A percentile compares a stretch with the other conserved stretches of the same genome.
Conservation (phyloP, 2,329 filamentous ascomycete genomes). For the Fusarium verrucosum region DNA sequence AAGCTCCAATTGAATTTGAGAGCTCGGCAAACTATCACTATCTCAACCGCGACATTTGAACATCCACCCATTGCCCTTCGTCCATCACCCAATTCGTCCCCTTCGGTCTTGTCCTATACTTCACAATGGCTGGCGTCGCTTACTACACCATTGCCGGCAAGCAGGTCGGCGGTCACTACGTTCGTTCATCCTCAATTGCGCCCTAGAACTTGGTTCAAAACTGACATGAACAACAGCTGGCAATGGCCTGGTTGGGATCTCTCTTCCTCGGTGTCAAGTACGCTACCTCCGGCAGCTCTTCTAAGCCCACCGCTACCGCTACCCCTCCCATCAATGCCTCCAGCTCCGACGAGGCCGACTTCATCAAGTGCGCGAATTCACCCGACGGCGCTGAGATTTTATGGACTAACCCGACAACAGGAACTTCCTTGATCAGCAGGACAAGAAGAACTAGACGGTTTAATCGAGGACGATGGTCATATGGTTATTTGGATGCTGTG, state of each 20-base stretch:
- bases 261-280: conserved; percentile 61
- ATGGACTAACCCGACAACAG: conserved; percentile 45
- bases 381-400: background rate
- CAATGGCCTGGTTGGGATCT: conserved; percentile 64
- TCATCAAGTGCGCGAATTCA: conserved; percentile 66
- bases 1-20: conserved; percentile 40
- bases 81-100: conserved; percentile 44
- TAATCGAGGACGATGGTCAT: conserved; percentile 26
- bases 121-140: conserved; percentile 52
- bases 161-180: conserved; percentile 69
- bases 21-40: conserved; percentile 45
- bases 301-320: conserved; percentile 54
- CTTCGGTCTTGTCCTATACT: conserved; percentile 34
- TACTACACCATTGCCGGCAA: conserved; percentile 66
- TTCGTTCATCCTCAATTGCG: conserved; percentile 52
- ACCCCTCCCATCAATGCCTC: conserved; percentile 69
- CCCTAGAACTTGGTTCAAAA: conserved; percentile 4
- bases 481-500: conserved; percentile 47
- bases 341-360: conserved; percentile 70
- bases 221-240: conserved; percentile 56
- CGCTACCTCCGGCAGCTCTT: conserved; percentile 57
- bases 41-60: conserved; percentile 41
- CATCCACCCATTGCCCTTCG: conserved; percentile 45
- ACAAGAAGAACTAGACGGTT: conserved; percentile 53
- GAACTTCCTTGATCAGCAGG: conserved; percentile 54